These are phyloP conservation scores for Fraxinus baroniana DNA, from an alignment of 305 asterid genomes.

Conservation along the genomic window DNA sequence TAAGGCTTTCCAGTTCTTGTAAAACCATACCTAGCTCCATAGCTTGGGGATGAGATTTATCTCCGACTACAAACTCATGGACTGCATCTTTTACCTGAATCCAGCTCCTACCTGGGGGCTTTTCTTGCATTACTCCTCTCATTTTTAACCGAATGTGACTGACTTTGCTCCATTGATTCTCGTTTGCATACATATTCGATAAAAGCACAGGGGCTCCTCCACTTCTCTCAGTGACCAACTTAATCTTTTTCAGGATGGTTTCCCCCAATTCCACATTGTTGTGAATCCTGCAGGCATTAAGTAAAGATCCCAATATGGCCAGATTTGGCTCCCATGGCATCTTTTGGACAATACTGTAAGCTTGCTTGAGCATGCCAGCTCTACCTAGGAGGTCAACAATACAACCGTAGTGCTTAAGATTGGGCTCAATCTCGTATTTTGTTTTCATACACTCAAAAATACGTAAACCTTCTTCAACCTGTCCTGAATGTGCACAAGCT, in stretches of 20 bases:
- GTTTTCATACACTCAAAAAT: slow-evolving; percentile 40
- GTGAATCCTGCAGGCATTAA: slow-evolving; percentile 44
- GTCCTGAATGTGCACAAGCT: slow-evolving; percentile 52
- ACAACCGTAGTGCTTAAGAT: slow-evolving; percentile 55
- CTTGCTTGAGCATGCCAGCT: slow-evolving; percentile 49
- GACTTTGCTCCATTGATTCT: slow-evolving; percentile 46
- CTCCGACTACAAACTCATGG: slow-evolving; percentile 41
- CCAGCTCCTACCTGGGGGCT: slow-evolving; percentile 55
- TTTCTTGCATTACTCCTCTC: slow-evolving; percentile 33
- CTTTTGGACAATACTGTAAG: slow-evolving; percentile 34
- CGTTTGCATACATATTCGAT: slow-evolving; percentile 48
- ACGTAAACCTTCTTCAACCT: slow-evolving; percentile 47
- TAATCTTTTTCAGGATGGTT: slow-evolving; percentile 40
- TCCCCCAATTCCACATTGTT: slow-evolving; percentile 40
- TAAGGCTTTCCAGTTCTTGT: slow-evolving; percentile 25
- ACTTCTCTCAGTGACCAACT: slow-evolving; percentile 31
- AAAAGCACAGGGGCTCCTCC: slow-evolving; percentile 52
- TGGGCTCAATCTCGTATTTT: slow-evolving; percentile 36
- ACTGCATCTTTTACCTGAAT: slow-evolving; percentile 39
- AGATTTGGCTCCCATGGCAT: slow-evolving; percentile 52
- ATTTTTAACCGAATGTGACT: slow-evolving; percentile 36
- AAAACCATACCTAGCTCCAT: slow-evolving; percentile 33
- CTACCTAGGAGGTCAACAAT: slow-evolving; percentile 48
- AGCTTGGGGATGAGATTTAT: slow-evolving; percentile 27
- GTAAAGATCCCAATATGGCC: slow-evolving; percentile 46